Base-by-base conservation (phyloP, 805 yeast species). In the Candida namnaoensis region DNA sequence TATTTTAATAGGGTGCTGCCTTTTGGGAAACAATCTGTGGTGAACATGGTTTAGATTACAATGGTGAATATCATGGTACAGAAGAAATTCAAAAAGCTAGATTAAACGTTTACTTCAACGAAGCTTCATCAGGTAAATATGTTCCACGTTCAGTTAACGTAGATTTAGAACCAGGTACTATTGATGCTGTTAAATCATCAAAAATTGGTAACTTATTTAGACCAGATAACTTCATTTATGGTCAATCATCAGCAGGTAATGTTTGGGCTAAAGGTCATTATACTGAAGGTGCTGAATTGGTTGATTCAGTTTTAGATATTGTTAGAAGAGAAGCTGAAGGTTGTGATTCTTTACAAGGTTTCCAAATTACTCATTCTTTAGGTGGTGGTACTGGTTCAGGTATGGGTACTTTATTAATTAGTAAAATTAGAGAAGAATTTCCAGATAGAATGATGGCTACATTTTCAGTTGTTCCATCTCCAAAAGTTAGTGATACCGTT, bases 311-410 rank as follows among this genome's bases (percentile, higher is more conserved):
- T 46, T 78, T 88, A 70, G 98, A 91, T 66, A 84, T 96, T 63
- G 78, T 93, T 47, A 87, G 98, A 74, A 88, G 91, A 65, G 88
- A 90, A 78, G 74, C 93, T 27, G 99, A 91, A 67, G 95, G 88
- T 62, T 88, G 97, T 73, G 96, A 87, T 62, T 97, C 98, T 42
- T 76, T 91, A 58, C 99, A 91, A 71, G 99, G 99, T 49, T 91
- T 91, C 72, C 71, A 91, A 53, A 90, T 91, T 67, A 91, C 96
- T 36, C 99, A 91, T 66, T 91, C 98, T 26, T 77, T 91, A 53
- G 98, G 98, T 66, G 99, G 99, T 73, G 99, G 99, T 77, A 91
- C 99, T 40, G 99, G 99, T 61, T 88, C 97, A 27, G 99, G 99
- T 60, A 81, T 91, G 63, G 99, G 98, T 41, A 88, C 98, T 34